Base-by-base conservation (phyloP, 768 basidiomycete genomes). In the Dictyophora rubrovolvata region DNA sequence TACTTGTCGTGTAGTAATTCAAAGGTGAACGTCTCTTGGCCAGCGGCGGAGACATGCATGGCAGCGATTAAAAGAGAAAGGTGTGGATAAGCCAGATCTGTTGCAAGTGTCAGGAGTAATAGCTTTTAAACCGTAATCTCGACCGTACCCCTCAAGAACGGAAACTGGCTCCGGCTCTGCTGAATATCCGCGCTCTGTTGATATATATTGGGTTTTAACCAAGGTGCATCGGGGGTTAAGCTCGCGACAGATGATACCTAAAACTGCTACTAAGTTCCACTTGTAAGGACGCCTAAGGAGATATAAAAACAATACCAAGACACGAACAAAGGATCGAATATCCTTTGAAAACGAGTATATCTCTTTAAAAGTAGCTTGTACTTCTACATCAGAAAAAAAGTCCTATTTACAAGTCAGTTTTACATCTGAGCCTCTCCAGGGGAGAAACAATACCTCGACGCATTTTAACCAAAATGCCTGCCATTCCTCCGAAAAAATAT, bases 1-100 rank as follows among this genome's bases (percentile, higher is more conserved):
- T 93, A 93, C 34, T 77, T 76, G 55, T 90, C 88, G 62, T 87
- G 79, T 8, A 95, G 79, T 85, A 94, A 92, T 65, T 94, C 91
- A 67, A 98, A 95, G 33, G 89, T 97, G 71, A 96, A 84, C 14
- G 73, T 73, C 18, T 86, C 77, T 60, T 93, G 86, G 0, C 93
- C 93, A 6, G 83, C 81, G 10, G 84, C 85, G 22, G 83, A 73
- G 4, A 83, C 77, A 66, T 96, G 94, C 65, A 84, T 78, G 14
- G 84, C 79, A n/a, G 93, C 87, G 60, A 98, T 86, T 48, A 96
- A 78, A 33, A 95, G 77, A 66, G 90, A 93, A 18, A 92, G 70
- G 1, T 81, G 74, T 8, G 93, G 88, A 67, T 94, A 91, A 18
- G 90, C 73, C 20, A 93, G 69, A 57, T 77, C 89, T 93, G 64